Evolutionary conservation across 2,329 filamentous ascomycete species (phyloP).

Genomic region (Colletotrichum paranaense): DNA sequence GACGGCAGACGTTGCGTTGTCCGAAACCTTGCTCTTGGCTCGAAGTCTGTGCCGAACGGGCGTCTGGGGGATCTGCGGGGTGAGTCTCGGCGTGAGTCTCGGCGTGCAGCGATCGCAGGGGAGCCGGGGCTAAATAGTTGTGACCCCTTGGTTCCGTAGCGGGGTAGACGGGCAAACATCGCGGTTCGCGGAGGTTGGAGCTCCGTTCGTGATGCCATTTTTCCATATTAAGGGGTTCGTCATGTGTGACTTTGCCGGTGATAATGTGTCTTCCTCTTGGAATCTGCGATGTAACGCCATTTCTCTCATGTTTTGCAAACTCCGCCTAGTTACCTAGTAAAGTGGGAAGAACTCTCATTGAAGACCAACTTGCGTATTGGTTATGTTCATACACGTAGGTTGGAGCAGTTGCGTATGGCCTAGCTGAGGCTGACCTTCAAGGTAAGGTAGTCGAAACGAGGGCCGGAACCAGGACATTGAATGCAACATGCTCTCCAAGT

Average conservation of each 20-base stretch:
- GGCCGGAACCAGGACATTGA: too few species aligned
- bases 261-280: neutral
- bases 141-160: neutral
- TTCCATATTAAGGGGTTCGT: neutral
- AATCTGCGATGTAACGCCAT: neutral
- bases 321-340: too few species aligned
- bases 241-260: neutral
- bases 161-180: neutral
- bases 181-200: slow-evolving; percentile 8
- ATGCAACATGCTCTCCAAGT: too few species aligned
- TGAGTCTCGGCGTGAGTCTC: slow-evolving; percentile 7
- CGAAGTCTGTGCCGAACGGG: slow-evolving; percentile 19
- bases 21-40: neutral
- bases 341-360: too few species aligned
- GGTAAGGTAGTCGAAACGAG: too few species aligned
- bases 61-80: slow-evolving; percentile 24
- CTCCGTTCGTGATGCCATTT: slow-evolving; percentile 6
- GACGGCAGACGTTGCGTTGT: neutral
- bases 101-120: slow-evolving; percentile 6
- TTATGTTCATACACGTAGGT: too few species aligned
- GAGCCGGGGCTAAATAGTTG: slow-evolving; percentile 1
- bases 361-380: too few species aligned
- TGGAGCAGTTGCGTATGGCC: too few species aligned
- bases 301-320: neutral
- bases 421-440: too few species aligned